These are phyloP conservation scores for Poa pratensis DNA, from an alignment of 176 grass and related monocot species.

Conservation along the genomic window DNA sequence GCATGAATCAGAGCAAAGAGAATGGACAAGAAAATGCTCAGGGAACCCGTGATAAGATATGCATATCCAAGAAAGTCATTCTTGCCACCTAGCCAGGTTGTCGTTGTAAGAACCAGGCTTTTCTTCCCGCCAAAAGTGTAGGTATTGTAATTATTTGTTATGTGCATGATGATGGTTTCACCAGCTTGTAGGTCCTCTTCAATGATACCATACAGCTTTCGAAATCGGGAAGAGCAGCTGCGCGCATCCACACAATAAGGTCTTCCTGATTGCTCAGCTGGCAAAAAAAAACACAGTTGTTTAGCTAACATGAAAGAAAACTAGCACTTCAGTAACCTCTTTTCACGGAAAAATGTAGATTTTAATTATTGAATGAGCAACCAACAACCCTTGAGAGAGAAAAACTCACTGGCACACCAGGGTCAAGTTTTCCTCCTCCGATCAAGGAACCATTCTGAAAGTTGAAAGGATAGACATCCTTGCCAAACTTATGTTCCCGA, in stretches of 20 bases:
- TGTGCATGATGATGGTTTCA: conserved; percentile 61
- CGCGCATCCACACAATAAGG: conserved; percentile 95
- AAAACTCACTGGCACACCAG: conserved; percentile 72
- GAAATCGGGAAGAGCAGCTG: conserved; percentile 83
- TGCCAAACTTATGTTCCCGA: conserved; percentile 85
- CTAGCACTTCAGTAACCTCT: background rate
- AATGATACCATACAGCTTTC: conserved; percentile 89
- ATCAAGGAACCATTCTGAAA: conserved; percentile 95
- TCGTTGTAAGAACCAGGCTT: conserved; percentile 75
- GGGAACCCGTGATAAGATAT: conserved; percentile 64
- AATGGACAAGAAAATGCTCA: conserved; percentile 74
- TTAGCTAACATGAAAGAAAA: conserved; percentile 28
- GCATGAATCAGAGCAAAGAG: conserved; percentile 84
- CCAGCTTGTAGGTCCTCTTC: conserved; percentile 69
- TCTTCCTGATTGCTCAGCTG: conserved; percentile 93
- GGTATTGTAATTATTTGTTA: conserved; percentile 91
- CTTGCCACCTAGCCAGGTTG: conserved; percentile 84
- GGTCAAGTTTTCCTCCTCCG: conserved; percentile 82
- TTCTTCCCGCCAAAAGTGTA: conserved; percentile 90
- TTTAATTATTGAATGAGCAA: conserved; percentile 5
- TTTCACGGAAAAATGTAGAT: background rate
- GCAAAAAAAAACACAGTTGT: background rate
- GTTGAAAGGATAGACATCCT: conserved; percentile 91
- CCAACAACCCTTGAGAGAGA: conserved; percentile 10
- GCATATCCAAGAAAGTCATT: conserved; percentile 92